Evolutionary conservation across 495 filamentous ascomycete species (phyloP), one percentile per base, ranked within the genome.

Genomic region (Trichocladium uniseriatum): DNA sequence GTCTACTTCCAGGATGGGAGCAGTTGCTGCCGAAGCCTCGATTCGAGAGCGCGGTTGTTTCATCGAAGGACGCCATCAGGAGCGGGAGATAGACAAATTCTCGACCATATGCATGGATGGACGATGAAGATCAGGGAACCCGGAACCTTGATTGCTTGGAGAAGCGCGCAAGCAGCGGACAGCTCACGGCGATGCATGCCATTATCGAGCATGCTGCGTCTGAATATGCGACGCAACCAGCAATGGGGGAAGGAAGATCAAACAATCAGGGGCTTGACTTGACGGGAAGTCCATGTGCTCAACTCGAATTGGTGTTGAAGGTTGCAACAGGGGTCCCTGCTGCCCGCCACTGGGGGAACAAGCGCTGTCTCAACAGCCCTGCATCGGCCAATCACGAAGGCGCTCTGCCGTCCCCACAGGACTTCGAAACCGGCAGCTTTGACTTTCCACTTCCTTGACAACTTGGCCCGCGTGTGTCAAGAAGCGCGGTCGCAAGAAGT

Each of bases 161-260:
- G 38, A 22, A 39, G 38, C 38, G 38, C 38, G 19, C 38, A 4
- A 45, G 29, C 35, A 45, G 29, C 20, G 43, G 14, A 32, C 43
- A 19, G 14, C 35, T 27, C 11, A 38, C 9, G 20, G 20, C 5
- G 20, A 6, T 6, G 43, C 6, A 20, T 29, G 32, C 19, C 39
- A 36, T 18, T 21, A 11, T 38, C 38, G 11, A 2, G 35, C n/a
- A 14, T 37, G 37, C 27, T 41, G 28, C 31, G 27, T 20, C 29
- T n/a, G 31, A 24, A 43, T 36, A 43, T 59, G 53, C 46, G 47
- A 59, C 53, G 46, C 24, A 19, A 31, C 20, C 28, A 39, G 19
- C 27, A 41, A 49, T 36, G 58, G 37, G 42, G 11, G 24, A 13
- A 46, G 27, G 60, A 47, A 47, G 60, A 63, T 63, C 60, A 63